Base-by-base conservation (phyloP, 164 flowering plant genomes). In the Chimonanthus praecox region DNA sequence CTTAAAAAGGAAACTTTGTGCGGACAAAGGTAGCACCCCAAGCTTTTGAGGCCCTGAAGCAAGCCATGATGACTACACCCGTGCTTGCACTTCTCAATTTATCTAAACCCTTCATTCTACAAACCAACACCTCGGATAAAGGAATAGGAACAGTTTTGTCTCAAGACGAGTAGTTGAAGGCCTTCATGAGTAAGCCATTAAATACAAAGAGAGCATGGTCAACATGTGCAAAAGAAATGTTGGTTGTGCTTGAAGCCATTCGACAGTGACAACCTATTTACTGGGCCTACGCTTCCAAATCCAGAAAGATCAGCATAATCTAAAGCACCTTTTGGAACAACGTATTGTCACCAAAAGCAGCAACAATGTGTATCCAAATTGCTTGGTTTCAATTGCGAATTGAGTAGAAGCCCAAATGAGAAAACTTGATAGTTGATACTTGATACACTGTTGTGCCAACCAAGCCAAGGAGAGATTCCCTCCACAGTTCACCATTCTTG, bases 261-360 rank as follows among this genome's bases (percentile, higher is more conserved):
- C 43, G 20, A 16, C 33, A 11, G 4, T 70, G 72, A 62, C 15
- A 20, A 3, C 62, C 61, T 70, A 70, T 51, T 44, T 70, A 5
- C 46, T 70, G 61, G 62, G 72, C 6, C 44, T n/a, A 4, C 9
- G 46, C 16, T 70, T 70, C 62, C 6, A 5, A 4, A 49, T 45
- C 20, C 46, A 1, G 5, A 70, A 61, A 3, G 72, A 70, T 51
- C 62, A 70, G 6, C 33, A 51, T 9, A 70, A 16, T 16, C 21
- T 70, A 62, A 70, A 51, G 62, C 16, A 49, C 62, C 9, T 70
- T 4, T 5, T 70, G 45, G 62, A 70, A 8, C 72, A 70, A 44
- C 16, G 62, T 3, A 51, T 70, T 15, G 8, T 44, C 13, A 49
- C 72, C 62, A 6, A 49, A 16, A 49, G 8, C 61, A 70, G 21